Base-by-base conservation (phyloP, 106 monocot species). In the Xerophyta viscosa region DNA sequence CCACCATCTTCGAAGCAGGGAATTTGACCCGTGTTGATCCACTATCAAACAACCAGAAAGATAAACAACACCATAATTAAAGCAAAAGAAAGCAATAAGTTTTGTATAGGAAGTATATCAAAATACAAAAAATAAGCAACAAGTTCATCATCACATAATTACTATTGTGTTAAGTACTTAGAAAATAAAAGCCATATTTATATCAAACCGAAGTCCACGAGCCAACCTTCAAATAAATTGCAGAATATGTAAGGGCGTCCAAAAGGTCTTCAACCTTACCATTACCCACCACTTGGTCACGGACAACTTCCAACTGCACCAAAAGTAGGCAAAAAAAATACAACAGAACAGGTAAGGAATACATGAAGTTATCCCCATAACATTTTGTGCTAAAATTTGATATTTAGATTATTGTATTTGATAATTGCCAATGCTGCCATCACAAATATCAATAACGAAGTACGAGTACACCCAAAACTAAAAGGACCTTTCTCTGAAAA, bases 1-100 rank as follows among this genome's bases (percentile, higher is more conserved):
- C 94, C 84, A 51, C 94, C 94, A 76, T 68, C 88, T 71, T 94
- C 94, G 71, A 78, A 88, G 64, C 94, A 94, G 8, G 94, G 88
- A 58, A 94, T 84, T 54, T 88, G 88, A 15, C 94, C 94, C 2
- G 88, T 94, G 53, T 94, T 88, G 27, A 94, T 94, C 94, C 94
- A 94, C 84, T 92, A 52, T 41, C 52, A 24, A 50, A 14, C 15
- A 31, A 43, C 12, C 51, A 15, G 9, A 26, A 55, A 48, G 46
- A 10, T 27, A 27, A 65, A 33, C 5, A 33, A 33, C 7, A 33
- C 11, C 5, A 33, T 6, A 33, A 6, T 11, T 33, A 33, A 64
- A 29, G 27, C 19, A 33, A 20, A n/a, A 12, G 12, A 27, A 31
- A 7, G 18, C 28, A 7, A 20, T 64, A 53, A 33, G 41, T 13